Percentiles rank a stretch among this genome's conserved stretches.
Evolutionary conservation across 2,329 filamentous ascomycete genomes (phyloP).

Genomic region (Claviceps sp.): DNA sequence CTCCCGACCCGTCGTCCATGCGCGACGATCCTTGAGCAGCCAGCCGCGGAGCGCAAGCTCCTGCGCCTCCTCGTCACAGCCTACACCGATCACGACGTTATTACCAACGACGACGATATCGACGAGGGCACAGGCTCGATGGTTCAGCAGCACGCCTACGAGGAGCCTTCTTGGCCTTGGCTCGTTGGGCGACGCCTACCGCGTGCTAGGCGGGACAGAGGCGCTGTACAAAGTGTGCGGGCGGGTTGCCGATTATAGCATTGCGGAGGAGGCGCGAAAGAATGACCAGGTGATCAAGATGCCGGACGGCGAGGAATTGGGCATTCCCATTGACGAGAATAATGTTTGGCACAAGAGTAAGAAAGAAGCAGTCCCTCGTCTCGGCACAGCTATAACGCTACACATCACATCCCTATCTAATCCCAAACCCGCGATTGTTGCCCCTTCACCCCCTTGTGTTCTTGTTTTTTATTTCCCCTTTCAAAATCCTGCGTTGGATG

Average conservation of each 20-base stretch:
- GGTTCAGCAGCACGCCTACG: constrained; percentile 23
- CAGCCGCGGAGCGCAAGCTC: background rate
- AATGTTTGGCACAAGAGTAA: constrained; percentile 63
- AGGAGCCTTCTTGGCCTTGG: constrained; percentile 22
- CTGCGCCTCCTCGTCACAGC: background rate
- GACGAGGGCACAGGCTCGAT: constrained; percentile 13
- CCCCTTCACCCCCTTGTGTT: background rate
- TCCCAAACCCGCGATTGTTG: too few relatives aligned
- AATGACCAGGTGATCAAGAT: constrained; percentile 56
- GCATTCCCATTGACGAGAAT: constrained; percentile 24
- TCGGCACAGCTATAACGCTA: background rate
- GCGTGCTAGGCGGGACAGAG: constrained; percentile 68
- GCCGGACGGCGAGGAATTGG: constrained; percentile 70
- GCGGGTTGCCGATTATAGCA: constrained; percentile 60
- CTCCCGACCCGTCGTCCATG: constrained; percentile 11
- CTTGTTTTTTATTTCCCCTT: background rate
- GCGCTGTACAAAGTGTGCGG: constrained; percentile 65
- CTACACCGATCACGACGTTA: background rate
- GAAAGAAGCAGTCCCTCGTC: background rate
- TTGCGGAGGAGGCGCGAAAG: constrained; percentile 53
- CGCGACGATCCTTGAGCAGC: constrained; percentile 10
- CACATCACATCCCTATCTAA: constrained; percentile 3
- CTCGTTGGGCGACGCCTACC: constrained; percentile 41
- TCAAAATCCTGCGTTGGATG: too few relatives aligned
- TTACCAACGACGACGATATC: constrained; percentile 7